Percentiles rank a stretch among this genome's conserved stretches.
Evolutionary conservation across 768 basidiomycete species (phyloP).

Genomic region (Psilocybe sp.): DNA sequence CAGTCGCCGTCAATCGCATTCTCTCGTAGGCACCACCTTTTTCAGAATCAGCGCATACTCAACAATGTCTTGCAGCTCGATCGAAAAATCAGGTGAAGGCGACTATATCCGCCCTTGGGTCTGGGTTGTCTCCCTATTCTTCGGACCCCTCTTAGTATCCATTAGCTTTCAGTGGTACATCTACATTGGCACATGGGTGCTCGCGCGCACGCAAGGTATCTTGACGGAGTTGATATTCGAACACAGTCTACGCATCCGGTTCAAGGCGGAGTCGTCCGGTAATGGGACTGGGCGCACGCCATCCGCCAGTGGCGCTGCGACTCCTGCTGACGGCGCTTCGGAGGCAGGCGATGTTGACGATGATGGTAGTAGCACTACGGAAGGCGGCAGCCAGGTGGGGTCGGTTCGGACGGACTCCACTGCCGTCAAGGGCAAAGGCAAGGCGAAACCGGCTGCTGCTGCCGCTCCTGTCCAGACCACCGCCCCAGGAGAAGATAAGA

Average conservation of each 20-base stretch:
- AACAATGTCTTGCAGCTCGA: constrained; percentile 35
- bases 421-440: constrained; percentile 6
- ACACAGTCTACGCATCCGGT: constrained; percentile 57
- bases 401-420: not conserved
- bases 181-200: constrained; percentile 43
- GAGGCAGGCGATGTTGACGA: no score
- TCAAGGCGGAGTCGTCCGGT: constrained; percentile 41
- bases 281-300: not conserved
- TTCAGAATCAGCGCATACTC: not conserved
- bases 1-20: constrained; percentile 40
- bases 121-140: constrained; percentile 56
- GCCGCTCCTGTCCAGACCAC: not conserved
- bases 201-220: constrained; percentile 36
- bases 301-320: constrained; percentile 10
- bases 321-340: constrained; percentile 8
- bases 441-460: constrained; percentile 1
- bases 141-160: constrained; percentile 43
- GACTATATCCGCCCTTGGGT: constrained; percentile 58
- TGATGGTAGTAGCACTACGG: no score
- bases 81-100: constrained; percentile 51
- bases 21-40: constrained; percentile 26
- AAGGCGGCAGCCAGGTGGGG: not conserved
- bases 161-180: constrained; percentile 58
- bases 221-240: constrained; percentile 41
- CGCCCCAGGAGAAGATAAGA: constrained; percentile 8